These are phyloP conservation scores for Pythium plurisporium DNA, from an alignment of 352 stramenopile species.

Conservation along the genomic window DNA sequence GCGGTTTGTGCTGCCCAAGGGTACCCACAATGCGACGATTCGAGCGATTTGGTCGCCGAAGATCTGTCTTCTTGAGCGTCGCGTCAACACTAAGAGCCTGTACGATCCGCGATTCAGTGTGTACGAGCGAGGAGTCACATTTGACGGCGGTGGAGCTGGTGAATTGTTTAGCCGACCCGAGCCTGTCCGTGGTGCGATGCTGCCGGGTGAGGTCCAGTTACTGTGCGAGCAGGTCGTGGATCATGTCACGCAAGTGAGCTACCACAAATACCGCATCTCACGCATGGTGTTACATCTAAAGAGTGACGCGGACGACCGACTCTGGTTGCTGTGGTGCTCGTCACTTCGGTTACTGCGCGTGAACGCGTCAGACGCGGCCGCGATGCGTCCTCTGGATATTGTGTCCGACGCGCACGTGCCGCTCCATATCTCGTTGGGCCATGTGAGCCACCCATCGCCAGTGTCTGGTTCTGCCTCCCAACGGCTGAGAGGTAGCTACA, in stretches of 20 bases:
- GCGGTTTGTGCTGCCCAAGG: slow-evolving; percentile 92
- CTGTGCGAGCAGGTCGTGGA: slow-evolving; percentile 91
- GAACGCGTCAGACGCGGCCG: slow-evolving; percentile 12
- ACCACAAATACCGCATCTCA: slow-evolving; percentile 89
- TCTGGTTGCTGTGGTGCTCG: slow-evolving; percentile 94
- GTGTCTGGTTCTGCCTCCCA: no score
- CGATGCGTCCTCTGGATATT: slow-evolving; percentile 48
- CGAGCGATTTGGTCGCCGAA: slow-evolving; percentile 94
- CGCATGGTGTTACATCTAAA: slow-evolving; percentile 96
- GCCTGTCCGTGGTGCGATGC: slow-evolving; percentile 87
- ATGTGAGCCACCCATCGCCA: slow-evolving; percentile 12
- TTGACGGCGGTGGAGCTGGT: slow-evolving; percentile 77
- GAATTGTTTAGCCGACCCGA: slow-evolving; percentile 83
- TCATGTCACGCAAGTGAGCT: slow-evolving; percentile 90
- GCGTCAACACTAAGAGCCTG: slow-evolving; percentile 87
- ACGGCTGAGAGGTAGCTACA: neutral
- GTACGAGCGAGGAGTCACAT: slow-evolving; percentile 93
- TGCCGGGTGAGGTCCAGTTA: slow-evolving; percentile 87
- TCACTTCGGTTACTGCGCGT: slow-evolving; percentile 79
- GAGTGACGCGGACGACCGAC: slow-evolving; percentile 87
- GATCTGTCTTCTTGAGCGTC: slow-evolving; percentile 91
- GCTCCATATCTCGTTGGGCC: slow-evolving; percentile 34
- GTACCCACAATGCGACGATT: slow-evolving; percentile 86
- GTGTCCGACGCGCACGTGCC: slow-evolving; percentile 61
- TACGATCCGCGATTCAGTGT: slow-evolving; percentile 90